phyloP scores from a whole-genome alignment of 202 grass and related monocot genomes.

The Elaeis oleifera region DNA sequence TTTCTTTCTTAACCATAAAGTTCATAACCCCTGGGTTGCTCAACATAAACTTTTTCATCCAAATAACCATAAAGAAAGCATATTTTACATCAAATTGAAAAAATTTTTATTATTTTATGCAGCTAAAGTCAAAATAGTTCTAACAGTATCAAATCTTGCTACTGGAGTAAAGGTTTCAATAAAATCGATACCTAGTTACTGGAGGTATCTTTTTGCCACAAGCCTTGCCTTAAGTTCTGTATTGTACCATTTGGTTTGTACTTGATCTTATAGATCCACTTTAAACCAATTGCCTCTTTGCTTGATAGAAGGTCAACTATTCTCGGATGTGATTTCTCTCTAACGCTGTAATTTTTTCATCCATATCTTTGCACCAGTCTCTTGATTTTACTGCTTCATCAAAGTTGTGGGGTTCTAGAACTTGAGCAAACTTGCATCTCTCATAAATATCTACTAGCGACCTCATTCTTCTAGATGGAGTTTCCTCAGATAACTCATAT shows the following conservation, averaged over 20 bases:
- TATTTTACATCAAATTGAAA: constrained; percentile 19
- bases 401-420: not conserved
- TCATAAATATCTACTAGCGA: constrained; percentile 2
- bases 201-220: constrained; percentile 3
- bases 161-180: not conserved
- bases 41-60: constrained; percentile 27
- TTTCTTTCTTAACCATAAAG: not conserved
- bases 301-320: not conserved
- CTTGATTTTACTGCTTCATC: not conserved
- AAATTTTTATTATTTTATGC: not conserved
- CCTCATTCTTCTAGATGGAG: not conserved
- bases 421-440: not conserved
- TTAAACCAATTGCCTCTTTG: not conserved
- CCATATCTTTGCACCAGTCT: not conserved
- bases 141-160: not conserved
- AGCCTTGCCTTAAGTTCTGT: not conserved
- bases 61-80: constrained; percentile 11
- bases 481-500: too few species aligned
- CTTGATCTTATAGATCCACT: constrained; percentile 20
- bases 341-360: not conserved
- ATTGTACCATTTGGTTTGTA: not conserved
- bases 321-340: not conserved
- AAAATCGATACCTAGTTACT: not conserved
- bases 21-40: not conserved
- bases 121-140: not conserved